Base-by-base conservation (phyloP, 495 filamentous ascomycete genomes). In the Xylaria intraflava region DNA sequence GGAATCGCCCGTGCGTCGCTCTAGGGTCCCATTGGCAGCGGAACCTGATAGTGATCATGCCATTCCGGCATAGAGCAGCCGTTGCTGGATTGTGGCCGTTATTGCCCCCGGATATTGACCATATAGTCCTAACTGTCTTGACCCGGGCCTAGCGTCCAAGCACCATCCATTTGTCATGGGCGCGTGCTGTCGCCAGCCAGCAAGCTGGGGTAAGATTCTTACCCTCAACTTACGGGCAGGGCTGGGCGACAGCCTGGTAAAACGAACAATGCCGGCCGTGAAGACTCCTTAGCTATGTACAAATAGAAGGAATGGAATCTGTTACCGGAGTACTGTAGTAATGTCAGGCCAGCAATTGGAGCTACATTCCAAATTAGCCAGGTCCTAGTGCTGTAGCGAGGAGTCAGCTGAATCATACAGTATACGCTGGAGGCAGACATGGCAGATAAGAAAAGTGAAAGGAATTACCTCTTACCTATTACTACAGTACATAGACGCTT, bases 311-410 rank as follows among this genome's bases (percentile, higher is more conserved):
- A 36, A 41, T 41, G 36, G 30, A 40, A 30, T 40, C 38, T 14
- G 36, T 31, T 51, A 23, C 49, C 29, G 27, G 27, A 29, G 27
- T 6, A 35, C 31, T 3, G 40, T n/a, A 42, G 40, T 52, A 52
- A 30, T 44, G 43, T 36, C 29, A 51, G 39, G 44, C 49, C 31
- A 22, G 49, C 49, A 35, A 31, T 23, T 42, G 8, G 23, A 22
- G 33, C 31, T 7, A 45, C 42, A 53, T 53, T 45, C 41, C 50
- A 53, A 45, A 45, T 52, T 17, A 30, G 19, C 29, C n/a, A 11
- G 20, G 30, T 17, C 30, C 27, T 29, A 29, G 9, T n/a, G n/a
- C 27, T 29, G 27, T 9, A 9, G 33, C 14, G 14, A 23, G 35
- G 35, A 49, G 31, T 49, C 35, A 19, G 4, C 22, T 49, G n/a